Base-by-base conservation (phyloP, 176 grass and related monocot genomes). In the Calamus simplicifolius region DNA sequence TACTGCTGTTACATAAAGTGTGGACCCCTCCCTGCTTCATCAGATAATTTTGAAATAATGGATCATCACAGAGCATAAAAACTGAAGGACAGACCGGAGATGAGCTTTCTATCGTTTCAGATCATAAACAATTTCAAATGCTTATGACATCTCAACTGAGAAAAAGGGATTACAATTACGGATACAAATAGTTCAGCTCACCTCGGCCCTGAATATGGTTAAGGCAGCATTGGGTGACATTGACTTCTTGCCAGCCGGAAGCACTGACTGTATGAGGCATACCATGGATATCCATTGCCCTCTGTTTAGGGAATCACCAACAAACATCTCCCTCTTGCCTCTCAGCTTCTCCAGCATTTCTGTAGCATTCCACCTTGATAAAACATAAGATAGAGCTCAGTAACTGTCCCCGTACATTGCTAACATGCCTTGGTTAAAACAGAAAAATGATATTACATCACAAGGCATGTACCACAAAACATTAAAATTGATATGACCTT, bases 281-380 rank as follows among this genome's bases (percentile, higher is more conserved):
- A 71, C 68, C 68, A 71, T 71, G 1, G 68, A 71, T 29, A 58
- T 57, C 68, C 68, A 71, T 25, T 71, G 68, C 3, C 54, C 54
- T 57, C 68, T 16, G 56, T 60, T 71, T 18, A 71, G 56, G 3
- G 68, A 71, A 51, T 71, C 68, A 4, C 68, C 68, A 25, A 60
- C 68, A 14, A 71, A 71, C 68, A 71, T 71, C 19, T 60, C 4
- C 19, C 68, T 38, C 23, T 71, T 71, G 6, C 56, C 56, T 48
- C 68, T 60, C 17, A 71, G 54, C 48, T 57, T 59, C 43, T 60
- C 68, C 43, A 71, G 38, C 68, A 60, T 71, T 14, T 58, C 43
- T 8, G 53, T 60, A 18, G 68, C 68, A 60, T 60, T 57, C 31
- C 55, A 71, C 26, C 68, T 71, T 51, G 43, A 35, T 1, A 19